Evolutionary conservation across 805 yeast species (phyloP).

Genomic region (Brettanomyces sp.): DNA sequence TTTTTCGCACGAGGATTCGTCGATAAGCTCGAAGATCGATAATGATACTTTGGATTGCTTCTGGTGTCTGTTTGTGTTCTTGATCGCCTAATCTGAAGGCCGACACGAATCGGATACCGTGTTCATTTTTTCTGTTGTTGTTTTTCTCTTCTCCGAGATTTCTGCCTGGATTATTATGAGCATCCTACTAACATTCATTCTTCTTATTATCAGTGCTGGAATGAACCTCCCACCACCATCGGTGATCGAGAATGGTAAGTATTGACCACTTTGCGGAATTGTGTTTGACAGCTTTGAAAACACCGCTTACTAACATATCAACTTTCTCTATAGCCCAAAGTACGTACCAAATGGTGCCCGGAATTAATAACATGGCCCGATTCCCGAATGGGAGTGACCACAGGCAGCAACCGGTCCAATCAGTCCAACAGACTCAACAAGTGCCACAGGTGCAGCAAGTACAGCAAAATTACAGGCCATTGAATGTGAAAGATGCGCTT

Average conservation of each 20-base stretch:
- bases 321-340: neutral
- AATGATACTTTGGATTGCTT: too few relatives aligned
- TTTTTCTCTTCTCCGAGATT: too few relatives aligned
- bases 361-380: constrained; percentile 37
- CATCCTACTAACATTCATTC: too few relatives aligned
- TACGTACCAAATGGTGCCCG: constrained; percentile 25
- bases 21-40: too few relatives aligned
- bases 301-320: neutral
- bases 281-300: too few relatives aligned
- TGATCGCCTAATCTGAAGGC: too few relatives aligned
- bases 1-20: too few relatives aligned
- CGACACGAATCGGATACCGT: too few relatives aligned
- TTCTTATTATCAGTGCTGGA: neutral
- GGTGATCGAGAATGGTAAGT: neutral
- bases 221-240: constrained; percentile 1
- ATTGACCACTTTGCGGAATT: too few relatives aligned
- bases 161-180: too few relatives aligned
- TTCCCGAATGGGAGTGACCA: constrained; percentile 15
- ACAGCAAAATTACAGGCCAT: constrained; percentile 50
- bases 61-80: too few relatives aligned
- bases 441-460: constrained; percentile 16
- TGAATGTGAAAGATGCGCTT: constrained; percentile 93
- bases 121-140: too few relatives aligned
- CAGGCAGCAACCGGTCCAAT: neutral
- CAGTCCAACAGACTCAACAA: constrained; percentile 4